phyloP scores from a whole-genome alignment of 352 stramenopile species.

The Pythium volutum region DNA sequence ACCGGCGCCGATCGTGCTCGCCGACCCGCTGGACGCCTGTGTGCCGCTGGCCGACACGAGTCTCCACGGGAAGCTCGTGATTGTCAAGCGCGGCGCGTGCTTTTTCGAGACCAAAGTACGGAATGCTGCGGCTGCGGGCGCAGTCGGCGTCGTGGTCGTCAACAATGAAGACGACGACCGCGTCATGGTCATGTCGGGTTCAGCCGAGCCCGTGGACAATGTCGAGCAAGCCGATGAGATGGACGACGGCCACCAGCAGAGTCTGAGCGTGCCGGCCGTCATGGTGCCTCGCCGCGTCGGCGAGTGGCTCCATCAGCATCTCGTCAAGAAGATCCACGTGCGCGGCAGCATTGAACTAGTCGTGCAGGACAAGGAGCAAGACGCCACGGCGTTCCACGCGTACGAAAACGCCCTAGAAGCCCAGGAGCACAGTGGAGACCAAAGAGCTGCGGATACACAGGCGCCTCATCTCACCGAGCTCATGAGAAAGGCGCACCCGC shows the following conservation, averaged over 20 bases:
- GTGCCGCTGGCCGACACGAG: slow-evolving; percentile 31
- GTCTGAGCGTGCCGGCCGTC: slow-evolving; percentile 44
- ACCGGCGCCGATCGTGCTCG: slow-evolving; percentile 35
- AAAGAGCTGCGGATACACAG: neutral
- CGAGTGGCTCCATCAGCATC: slow-evolving; percentile 45
- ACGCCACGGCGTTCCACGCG: neutral
- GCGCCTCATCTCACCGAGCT: neutral
- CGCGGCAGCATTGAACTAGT: slow-evolving; percentile 39
- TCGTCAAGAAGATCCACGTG: slow-evolving; percentile 7
- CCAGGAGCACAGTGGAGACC: neutral
- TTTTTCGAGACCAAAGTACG: slow-evolving; percentile 75
- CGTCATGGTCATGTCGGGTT: slow-evolving; percentile 79
- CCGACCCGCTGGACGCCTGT: slow-evolving; percentile 56
- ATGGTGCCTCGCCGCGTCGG: slow-evolving; percentile 65
- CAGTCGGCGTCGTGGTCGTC: slow-evolving; percentile 53
- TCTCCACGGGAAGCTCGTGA: slow-evolving; percentile 43
- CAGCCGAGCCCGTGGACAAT: slow-evolving; percentile 13
- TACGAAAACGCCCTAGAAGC: slow-evolving; percentile 5
- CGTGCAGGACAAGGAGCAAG: slow-evolving; percentile 30
- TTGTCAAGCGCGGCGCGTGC: slow-evolving; percentile 56
- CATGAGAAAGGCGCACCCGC: slow-evolving; percentile 31
- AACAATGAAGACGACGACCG: slow-evolving; percentile 62
- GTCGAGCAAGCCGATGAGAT: slow-evolving; percentile 15
- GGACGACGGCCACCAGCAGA: slow-evolving; percentile 9
- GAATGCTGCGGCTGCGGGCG: slow-evolving; percentile 44